Evolutionary conservation across 2,329 filamentous ascomycete species (phyloP).

Genomic region (Trichophyton equinum): DNA sequence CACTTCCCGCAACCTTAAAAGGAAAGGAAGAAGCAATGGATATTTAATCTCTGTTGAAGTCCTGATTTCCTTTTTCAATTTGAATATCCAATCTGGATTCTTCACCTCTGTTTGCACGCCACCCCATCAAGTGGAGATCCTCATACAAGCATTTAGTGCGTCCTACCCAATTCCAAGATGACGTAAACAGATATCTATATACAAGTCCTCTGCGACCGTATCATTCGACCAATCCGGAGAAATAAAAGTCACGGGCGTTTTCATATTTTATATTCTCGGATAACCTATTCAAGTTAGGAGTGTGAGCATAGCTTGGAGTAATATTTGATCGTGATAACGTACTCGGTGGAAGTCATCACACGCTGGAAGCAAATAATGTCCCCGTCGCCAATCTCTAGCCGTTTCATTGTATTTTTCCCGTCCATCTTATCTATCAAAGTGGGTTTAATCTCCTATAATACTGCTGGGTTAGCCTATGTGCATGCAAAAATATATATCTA

Average conservation of each 20-base stretch:
- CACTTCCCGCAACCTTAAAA: too few species aligned
- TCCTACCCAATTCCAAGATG: too few species aligned
- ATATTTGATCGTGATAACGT: not conserved
- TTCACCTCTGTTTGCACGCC: too few species aligned
- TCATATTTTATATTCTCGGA: not conserved
- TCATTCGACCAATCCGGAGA: not conserved
- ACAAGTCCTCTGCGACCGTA: not conserved
- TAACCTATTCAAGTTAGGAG: not conserved
- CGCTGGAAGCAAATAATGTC: constrained; percentile 90
- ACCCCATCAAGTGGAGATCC: too few species aligned
- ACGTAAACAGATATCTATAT: not conserved
- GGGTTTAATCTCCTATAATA: constrained; percentile 71
- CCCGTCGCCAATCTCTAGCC: constrained; percentile 90
- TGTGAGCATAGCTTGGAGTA: not conserved
- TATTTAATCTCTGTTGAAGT: too few species aligned
- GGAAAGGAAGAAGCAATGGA: too few species aligned
- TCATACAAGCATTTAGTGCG: too few species aligned
- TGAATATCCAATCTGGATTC: too few species aligned
- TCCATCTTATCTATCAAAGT: constrained; percentile 95
- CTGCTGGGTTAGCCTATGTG: not conserved
- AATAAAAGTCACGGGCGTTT: not conserved
- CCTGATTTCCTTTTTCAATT: too few species aligned
- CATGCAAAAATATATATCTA: not conserved
- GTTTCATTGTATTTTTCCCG: constrained; percentile 72
- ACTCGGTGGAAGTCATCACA: not conserved